Conservation (phyloP, 2,329 filamentous ascomycete species). For the Aspergillus aculeatinus region DNA sequence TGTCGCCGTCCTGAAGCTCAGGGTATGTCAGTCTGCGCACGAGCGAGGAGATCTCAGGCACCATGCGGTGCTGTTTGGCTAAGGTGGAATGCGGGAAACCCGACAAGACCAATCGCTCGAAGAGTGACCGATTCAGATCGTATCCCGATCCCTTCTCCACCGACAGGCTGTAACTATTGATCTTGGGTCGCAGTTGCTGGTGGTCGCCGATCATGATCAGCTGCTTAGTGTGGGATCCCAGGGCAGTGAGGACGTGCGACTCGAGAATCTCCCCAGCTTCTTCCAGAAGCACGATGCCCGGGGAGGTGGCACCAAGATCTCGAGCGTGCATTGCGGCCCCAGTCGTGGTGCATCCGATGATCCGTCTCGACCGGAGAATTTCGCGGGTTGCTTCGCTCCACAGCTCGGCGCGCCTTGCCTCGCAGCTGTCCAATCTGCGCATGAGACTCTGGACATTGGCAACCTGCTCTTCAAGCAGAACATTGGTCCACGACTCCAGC, state of each 20-base stretch:
- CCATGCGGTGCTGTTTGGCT: conserved; percentile 65
- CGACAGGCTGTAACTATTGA: conserved; percentile 59
- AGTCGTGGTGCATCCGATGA: conserved; percentile 72
- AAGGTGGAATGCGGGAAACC: conserved; percentile 57
- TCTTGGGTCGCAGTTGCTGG: conserved; percentile 68
- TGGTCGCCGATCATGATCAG: conserved; percentile 72
- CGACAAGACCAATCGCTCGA: conserved; percentile 63
- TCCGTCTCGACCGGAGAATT: conserved; percentile 54
- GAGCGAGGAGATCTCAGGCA: conserved; percentile 64
- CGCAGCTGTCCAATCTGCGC: conserved; percentile 15
- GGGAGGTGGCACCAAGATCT: conserved; percentile 54
- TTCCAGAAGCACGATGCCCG: conserved; percentile 65
- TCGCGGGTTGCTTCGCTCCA: conserved; percentile 15
- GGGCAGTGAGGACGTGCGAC: conserved; percentile 62
- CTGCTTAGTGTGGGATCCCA: conserved; percentile 58
- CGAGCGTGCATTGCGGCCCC: conserved; percentile 63
- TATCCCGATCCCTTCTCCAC: conserved; percentile 66
- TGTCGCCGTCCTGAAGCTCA: conserved; percentile 55
- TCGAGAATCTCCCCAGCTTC: conserved; percentile 74
- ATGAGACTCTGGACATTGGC: conserved; percentile 1
- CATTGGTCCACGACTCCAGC: conserved; percentile 45
- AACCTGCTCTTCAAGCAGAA: conserved; percentile 54
- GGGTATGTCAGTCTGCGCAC: conserved; percentile 62
- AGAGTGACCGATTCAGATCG: conserved; percentile 66
- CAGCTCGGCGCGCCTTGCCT: conserved; percentile 10